Evolutionary conservation across 2,329 filamentous ascomycete species (phyloP), one percentile per base, ranked within the genome.

Genomic region (Thielaviopsis punctulata): DNA sequence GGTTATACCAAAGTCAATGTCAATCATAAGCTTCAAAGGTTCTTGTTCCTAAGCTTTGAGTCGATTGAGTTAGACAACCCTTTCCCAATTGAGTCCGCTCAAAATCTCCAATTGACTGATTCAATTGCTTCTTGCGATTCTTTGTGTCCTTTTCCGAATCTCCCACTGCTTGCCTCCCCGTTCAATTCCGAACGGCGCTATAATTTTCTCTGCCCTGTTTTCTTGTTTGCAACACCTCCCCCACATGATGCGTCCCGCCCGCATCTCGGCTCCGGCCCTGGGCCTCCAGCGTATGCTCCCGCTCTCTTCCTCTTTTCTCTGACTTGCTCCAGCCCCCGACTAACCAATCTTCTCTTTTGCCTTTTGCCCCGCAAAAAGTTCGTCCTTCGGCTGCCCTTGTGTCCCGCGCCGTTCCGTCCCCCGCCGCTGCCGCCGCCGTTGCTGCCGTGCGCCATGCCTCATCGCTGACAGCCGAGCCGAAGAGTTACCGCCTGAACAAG

Each of bases 391-490:
- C 72, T 52, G 70, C 79, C 55, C 68, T 85, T 61, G 64, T 82
- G 56, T 77, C 76, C 57, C 77, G 79, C 60, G 73, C 76, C 60
- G 75, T n/a, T n/a, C n/a, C n/a, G n/a, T n/a, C n/a, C n/a, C n/a
- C 86, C 60, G 83, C 82, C 50, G 79, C 75, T 57, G 79, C 79
- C 47, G 71, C 77, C 55, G 30, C 5, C 25, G 25, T 82, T 49
- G 79, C 75, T 57, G 79, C 79, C 48, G 71, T 77, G 55, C 74
- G 77, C 62, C 82, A 78, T 62, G 82, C 83, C 57, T 73, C 73
- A 50, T 69, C 73, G 56, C 62, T 76, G 53, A 67, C 73, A 56
- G 69, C 75, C 60, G 70, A 77, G 62, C 71, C 70, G 55, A 71
- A 73, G 55, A 69, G 77, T 43, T 55, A 55, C 19, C 53, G 53